Conservation (phyloP, 495 filamentous ascomycete genomes). For the Cercophora newfieldiana region DNA sequence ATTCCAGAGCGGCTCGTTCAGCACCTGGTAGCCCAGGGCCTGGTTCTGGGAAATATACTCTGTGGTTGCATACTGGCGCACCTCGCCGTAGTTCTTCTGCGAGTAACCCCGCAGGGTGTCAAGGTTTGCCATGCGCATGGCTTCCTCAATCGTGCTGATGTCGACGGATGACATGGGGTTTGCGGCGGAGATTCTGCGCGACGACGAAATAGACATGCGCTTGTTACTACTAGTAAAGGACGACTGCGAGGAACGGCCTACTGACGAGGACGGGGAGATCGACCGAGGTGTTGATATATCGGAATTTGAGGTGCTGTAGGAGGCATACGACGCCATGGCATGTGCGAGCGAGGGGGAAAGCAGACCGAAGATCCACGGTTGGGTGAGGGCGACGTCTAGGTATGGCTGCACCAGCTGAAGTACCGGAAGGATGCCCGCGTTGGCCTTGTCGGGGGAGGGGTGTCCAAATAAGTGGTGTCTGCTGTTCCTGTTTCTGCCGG, state of each 20-base stretch:
- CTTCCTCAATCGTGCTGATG: constrained; percentile 51
- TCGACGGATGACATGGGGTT: constrained; percentile 58
- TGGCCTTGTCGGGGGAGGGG: not conserved
- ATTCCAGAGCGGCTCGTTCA: constrained; percentile 59
- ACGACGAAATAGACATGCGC: constrained; percentile 52
- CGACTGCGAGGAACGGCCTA: constrained; percentile 53
- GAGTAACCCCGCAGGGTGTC: constrained; percentile 54
- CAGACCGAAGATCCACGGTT: constrained; percentile 26
- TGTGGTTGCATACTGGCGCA: constrained; percentile 50
- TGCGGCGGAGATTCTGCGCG: constrained; percentile 48
- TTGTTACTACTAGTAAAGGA: constrained; percentile 49
- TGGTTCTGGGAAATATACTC: constrained; percentile 49
- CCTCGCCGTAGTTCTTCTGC: constrained; percentile 51
- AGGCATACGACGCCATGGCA: constrained; percentile 54
- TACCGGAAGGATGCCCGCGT: constrained; percentile 13
- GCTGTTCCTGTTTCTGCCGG: not conserved
- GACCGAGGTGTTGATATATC: constrained; percentile 57
- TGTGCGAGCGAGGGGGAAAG: constrained; percentile 25
- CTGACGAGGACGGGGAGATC: constrained; percentile 49
- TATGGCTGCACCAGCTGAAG: constrained; percentile 24
- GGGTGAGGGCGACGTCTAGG: constrained; percentile 20
- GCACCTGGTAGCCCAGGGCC: constrained; percentile 56
- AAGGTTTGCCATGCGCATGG: constrained; percentile 54
- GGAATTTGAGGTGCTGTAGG: constrained; percentile 43
- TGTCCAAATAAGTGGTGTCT: not conserved